A percentile compares a stretch with the other conserved stretches of the same genome.
Evolutionary conservation across 345 rosid species (phyloP).

Genomic region (Euclidium syriacum): DNA sequence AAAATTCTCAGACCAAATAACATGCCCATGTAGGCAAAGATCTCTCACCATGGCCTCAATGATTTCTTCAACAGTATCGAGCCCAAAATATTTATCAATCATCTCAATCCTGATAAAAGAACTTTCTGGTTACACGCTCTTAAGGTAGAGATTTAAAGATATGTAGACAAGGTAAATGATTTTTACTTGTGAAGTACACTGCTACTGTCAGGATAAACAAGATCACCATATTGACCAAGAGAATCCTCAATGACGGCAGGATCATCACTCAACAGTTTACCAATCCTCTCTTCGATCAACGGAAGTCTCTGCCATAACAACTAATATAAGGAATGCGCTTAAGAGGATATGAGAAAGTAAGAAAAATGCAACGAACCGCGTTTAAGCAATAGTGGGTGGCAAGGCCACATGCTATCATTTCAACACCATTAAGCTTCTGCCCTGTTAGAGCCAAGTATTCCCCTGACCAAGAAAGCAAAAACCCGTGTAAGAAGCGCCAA

Average conservation of each 20-base stretch:
- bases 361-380: constrained; percentile 41
- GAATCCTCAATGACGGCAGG: constrained; percentile 65
- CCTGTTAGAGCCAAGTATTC: constrained; percentile 92
- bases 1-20: constrained; percentile 1
- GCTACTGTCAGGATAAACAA: constrained; percentile 63
- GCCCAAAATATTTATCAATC: constrained; percentile 79
- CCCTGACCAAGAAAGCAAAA: constrained; percentile 42
- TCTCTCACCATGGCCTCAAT: constrained; percentile 67
- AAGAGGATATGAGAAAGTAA: background rate
- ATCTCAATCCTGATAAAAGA: constrained; percentile 51
- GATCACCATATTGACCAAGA: constrained; percentile 82
- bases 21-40: background rate
- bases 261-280: constrained; percentile 77
- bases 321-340: constrained; percentile 4
- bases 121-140: background rate
- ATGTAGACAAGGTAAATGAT: background rate
- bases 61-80: constrained; percentile 86
- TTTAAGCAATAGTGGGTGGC: constrained; percentile 81
- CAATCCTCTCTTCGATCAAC: constrained; percentile 71
- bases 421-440: constrained; percentile 77
- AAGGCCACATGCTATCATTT: constrained; percentile 93
- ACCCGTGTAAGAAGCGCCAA: background rate
- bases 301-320: constrained; percentile 56
- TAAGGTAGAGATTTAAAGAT: background rate
- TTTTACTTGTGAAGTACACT: constrained; percentile 72